Evolutionary conservation across 140 eudicot genomes (phyloP).

Genomic region (Bidens hawaiensis): DNA sequence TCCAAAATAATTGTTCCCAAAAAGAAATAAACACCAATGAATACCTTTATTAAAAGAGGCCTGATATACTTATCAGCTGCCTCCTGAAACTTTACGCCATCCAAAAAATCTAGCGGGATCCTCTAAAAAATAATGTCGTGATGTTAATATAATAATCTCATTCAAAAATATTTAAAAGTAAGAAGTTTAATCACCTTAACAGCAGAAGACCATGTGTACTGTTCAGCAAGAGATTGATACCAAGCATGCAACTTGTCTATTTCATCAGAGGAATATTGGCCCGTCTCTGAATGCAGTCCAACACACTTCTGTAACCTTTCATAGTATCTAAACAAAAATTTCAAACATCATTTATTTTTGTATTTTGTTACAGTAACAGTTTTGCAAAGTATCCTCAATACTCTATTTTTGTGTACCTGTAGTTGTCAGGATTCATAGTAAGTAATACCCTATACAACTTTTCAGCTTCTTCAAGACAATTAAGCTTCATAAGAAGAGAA

Average conservation of each 20-base stretch:
- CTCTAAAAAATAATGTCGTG: conserved; percentile 47
- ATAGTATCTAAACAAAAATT: conserved; percentile 57
- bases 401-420: conserved; percentile 42
- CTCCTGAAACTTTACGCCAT: conserved; percentile 58
- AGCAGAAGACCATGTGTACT: conserved; percentile 90
- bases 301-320: conserved; percentile 88
- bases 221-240: conserved; percentile 72
- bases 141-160: background rate
- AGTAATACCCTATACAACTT: conserved; percentile 66
- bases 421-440: conserved; percentile 95
- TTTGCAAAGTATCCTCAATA: background rate
- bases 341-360: background rate
- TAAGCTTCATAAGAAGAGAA: conserved; percentile 86
- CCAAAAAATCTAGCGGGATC: conserved; percentile 90
- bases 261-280: conserved; percentile 70
- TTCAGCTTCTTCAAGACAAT: conserved; percentile 63
- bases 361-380: background rate
- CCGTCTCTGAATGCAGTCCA: conserved; percentile 58
- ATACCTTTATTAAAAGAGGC: conserved; percentile 87
- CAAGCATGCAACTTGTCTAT: conserved; percentile 64
- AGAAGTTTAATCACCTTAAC: conserved; percentile 63
- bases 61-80: conserved; percentile 81
- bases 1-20: conserved; percentile 11
- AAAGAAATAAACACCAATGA: background rate
- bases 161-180: background rate